Percentiles rank a stretch among this genome's conserved stretches.
These are phyloP conservation scores for Chalaropsis thielavioides DNA, from an alignment of 2,329 filamentous ascomycete species.

Conservation along the genomic window DNA sequence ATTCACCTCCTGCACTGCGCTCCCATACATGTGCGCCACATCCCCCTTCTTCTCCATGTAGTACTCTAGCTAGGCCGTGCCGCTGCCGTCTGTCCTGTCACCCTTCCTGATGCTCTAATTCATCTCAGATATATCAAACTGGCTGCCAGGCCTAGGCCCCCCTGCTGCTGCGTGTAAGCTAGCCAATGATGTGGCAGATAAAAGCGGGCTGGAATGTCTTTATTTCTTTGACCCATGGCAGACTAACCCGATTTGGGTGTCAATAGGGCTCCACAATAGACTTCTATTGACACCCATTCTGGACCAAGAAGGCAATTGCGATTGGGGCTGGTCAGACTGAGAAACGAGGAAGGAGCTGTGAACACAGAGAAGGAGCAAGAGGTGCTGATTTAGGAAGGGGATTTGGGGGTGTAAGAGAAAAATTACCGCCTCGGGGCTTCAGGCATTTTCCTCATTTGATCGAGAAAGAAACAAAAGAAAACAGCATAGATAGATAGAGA, in stretches of 20 bases:
- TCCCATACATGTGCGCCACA: background rate
- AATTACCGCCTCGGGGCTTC: background rate
- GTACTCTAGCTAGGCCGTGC: background rate
- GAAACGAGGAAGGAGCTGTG: background rate
- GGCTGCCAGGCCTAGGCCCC: background rate
- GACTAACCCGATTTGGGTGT: slow-evolving; percentile 24
- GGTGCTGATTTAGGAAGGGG: background rate
- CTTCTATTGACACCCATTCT: slow-evolving; percentile 22
- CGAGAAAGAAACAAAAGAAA: background rate
- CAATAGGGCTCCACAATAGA: slow-evolving; percentile 24
- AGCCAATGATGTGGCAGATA: background rate
- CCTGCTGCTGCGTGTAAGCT: background rate
- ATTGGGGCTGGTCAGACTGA: background rate
- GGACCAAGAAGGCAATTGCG: background rate
- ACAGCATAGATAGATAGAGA: background rate
- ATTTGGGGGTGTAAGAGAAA: background rate
- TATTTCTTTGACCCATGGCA: background rate
- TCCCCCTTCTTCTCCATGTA: background rate
- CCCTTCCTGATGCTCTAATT: background rate
- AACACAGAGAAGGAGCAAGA: background rate
- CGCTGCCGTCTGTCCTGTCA: background rate
- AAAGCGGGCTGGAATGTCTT: background rate
- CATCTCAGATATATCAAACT: background rate
- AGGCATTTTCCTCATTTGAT: background rate
- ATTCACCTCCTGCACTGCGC: background rate